Evolutionary conservation across 805 yeast species (phyloP).

Genomic region (Barnettozyma botsteinii): DNA sequence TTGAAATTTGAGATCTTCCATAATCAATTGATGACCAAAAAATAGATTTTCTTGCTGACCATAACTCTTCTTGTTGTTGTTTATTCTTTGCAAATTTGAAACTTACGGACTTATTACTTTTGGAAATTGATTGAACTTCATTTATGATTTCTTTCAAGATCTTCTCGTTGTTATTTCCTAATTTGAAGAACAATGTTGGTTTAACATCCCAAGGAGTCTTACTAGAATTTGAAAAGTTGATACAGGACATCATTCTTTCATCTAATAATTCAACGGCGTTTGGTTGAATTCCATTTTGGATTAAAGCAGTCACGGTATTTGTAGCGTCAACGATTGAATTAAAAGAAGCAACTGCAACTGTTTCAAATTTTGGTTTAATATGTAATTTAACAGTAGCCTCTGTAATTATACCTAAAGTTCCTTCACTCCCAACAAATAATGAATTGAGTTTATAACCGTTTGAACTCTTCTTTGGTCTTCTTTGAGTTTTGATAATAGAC

Average conservation of each 20-base stretch:
- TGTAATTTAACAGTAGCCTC: conserved; percentile 69
- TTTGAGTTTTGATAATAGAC: conserved; percentile 61
- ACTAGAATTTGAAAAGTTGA: conserved; percentile 46
- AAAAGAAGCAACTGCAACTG: conserved; percentile 65
- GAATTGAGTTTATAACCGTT: conserved; percentile 75
- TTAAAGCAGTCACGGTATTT: conserved; percentile 52
- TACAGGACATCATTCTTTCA: conserved; percentile 60
- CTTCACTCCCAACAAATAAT: conserved; percentile 68
- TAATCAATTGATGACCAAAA: conserved; percentile 60
- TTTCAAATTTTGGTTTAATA: conserved; percentile 56
- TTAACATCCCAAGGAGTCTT: conserved; percentile 38
- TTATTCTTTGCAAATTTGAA: conserved; percentile 54
- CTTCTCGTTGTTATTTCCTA: conserved; percentile 41
- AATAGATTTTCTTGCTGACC: conserved; percentile 69
- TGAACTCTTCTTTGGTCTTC: conserved; percentile 66
- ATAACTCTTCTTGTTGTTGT: conserved; percentile 56
- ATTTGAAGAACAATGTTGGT: conserved; percentile 59
- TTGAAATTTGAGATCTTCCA: conserved; percentile 42
- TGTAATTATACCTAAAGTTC: conserved; percentile 70
- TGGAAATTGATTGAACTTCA: conserved; percentile 44
- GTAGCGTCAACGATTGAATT: conserved; percentile 67
- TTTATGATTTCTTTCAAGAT: conserved; percentile 36
- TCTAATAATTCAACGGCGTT: conserved; percentile 73
- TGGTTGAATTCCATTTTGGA: conserved; percentile 54
- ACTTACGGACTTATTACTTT: conserved; percentile 42